A percentile compares a stretch with the other conserved stretches of the same genome.
These are phyloP conservation scores for Dunaliella sp. DNA, from an alignment of 139 green algal species.

Conservation along the genomic window DNA sequence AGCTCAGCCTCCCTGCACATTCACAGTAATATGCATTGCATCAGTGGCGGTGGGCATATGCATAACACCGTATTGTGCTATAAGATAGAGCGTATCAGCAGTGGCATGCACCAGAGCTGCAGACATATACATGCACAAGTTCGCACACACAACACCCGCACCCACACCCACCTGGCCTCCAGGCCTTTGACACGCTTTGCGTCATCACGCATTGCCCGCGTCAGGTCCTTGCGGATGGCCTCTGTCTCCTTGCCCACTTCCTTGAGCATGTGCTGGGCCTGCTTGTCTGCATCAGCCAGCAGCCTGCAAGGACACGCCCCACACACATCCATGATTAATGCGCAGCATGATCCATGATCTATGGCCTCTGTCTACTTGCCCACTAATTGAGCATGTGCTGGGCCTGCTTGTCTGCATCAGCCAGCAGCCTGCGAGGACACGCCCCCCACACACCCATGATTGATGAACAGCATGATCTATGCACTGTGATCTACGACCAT, in stretches of 20 bases:
- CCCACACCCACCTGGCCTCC: not conserved
- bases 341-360: no score
- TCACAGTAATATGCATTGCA: no score
- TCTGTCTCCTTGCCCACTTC: conserved; percentile 8
- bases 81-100: not conserved
- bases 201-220: not conserved
- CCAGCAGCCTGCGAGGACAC: not conserved
- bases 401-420: not conserved
- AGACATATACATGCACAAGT: not conserved
- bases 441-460: no score
- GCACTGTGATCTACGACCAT: no score
- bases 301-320: not conserved
- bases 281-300: conserved; percentile 9
- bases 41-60: not conserved
- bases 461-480: no score
- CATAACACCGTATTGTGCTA: not conserved
- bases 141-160: not conserved
- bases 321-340: no score
- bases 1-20: not conserved
- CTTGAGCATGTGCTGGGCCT: conserved; percentile 2
- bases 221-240: conserved; percentile 2
- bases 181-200: not conserved
- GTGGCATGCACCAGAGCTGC: not conserved
- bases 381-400: conserved; percentile 8
- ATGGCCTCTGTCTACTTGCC: no score